A percentile compares a stretch with the other conserved stretches of the same genome.
These are phyloP conservation scores for Kalanchoe fedtschenkoi DNA, from an alignment of 164 flowering plant genomes.

Conservation along the genomic window DNA sequence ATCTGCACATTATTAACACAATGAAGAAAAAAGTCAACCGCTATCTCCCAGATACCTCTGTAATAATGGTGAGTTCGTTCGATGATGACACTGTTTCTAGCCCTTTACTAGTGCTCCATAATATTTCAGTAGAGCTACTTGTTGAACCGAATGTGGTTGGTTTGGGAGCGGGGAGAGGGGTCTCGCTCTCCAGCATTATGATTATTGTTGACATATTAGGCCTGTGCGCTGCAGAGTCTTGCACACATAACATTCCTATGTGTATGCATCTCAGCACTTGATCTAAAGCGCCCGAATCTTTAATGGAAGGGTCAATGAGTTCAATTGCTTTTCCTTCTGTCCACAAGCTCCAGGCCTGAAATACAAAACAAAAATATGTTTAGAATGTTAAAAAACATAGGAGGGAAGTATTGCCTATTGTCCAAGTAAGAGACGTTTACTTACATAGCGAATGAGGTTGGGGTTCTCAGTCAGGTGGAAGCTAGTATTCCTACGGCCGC, in stretches of 20 bases:
- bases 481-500: constrained; percentile 33
- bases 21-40: too few species aligned
- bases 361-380: constrained; percentile 3
- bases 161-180: constrained; percentile 16
- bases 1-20: too few species aligned
- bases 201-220: constrained; percentile 32
- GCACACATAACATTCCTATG: constrained; percentile 33
- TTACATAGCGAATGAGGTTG: constrained; percentile 32
- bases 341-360: constrained; percentile 52
- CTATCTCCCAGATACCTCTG: constrained; percentile 3
- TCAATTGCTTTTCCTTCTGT: constrained; percentile 25
- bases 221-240: constrained; percentile 27
- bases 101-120: constrained; percentile 4
- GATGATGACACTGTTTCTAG: constrained; percentile 8
- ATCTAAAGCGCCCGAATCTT: constrained; percentile 8
- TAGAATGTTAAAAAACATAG: too few species aligned
- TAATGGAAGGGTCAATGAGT: constrained; percentile 24
- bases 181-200: constrained; percentile 30
- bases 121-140: constrained; percentile 16
- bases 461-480: constrained; percentile 20
- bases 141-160: constrained; percentile 22
- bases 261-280: constrained; percentile 35
- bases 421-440: constrained; percentile 12
- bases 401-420: too few species aligned
- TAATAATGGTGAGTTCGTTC: background rate